Conservation (phyloP, 495 filamentous ascomycete genomes). For the Neurospora sp. region DNA sequence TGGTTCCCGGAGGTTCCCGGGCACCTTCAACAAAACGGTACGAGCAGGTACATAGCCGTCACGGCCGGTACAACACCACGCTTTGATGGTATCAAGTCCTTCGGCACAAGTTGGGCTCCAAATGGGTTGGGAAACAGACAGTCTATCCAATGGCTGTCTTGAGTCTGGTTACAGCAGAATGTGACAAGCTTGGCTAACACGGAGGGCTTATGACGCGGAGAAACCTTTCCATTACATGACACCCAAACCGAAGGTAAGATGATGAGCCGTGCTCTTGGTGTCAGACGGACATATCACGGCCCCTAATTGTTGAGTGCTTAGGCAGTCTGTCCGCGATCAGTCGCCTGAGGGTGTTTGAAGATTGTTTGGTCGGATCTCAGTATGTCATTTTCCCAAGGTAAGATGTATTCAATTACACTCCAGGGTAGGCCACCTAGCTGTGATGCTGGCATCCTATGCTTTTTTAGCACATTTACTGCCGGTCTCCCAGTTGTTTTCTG, state of each 20-base stretch:
- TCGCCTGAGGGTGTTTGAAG: not conserved
- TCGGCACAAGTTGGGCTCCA: not conserved
- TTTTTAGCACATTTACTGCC: not conserved
- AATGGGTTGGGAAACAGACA: not conserved
- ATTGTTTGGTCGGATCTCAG: not conserved
- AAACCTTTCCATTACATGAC: not conserved
- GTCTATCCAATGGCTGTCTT: not conserved
- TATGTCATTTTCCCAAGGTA: not conserved
- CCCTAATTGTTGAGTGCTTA: not conserved
- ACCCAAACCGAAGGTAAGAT: not conserved
- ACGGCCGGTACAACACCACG: conserved; percentile 9
- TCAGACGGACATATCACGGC: not conserved
- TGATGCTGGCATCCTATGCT: not conserved
- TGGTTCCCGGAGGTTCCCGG: not conserved
- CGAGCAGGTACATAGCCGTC: conserved; percentile 12
- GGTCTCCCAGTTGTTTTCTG: not conserved
- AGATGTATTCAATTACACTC: not conserved
- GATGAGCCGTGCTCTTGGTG: not conserved
- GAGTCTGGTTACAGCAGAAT: not conserved
- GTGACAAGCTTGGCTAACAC: not conserved
- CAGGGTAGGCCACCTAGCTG: not conserved
- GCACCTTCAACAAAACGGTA: conserved; percentile 9
- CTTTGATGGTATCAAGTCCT: not conserved
- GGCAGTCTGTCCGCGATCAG: not conserved
- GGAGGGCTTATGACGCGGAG: not conserved